Evolutionary conservation across 176 grass and related monocot genomes (phyloP).

Genomic region (Musa itinerans): DNA sequence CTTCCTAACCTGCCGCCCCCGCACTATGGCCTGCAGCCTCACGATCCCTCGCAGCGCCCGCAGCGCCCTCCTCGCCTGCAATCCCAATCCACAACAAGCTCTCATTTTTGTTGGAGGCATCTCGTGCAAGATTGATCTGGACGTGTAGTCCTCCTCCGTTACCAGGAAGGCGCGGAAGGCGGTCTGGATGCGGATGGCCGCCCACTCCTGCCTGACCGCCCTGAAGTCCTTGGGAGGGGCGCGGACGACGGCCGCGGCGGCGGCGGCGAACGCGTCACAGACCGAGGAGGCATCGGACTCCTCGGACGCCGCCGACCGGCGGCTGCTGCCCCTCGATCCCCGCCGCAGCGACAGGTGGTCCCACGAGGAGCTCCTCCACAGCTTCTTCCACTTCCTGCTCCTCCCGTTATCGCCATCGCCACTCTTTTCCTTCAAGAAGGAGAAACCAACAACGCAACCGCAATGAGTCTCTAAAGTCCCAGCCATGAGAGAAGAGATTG

Average conservation of each 20-base stretch:
- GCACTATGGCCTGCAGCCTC: too few relatives aligned
- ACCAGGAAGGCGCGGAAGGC: slow-evolving; percentile 18
- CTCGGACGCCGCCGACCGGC: neutral
- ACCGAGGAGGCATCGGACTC: neutral
- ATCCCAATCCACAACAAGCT: too few relatives aligned
- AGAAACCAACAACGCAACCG: neutral
- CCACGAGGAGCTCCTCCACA: slow-evolving; percentile 16
- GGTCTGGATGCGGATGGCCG: slow-evolving; percentile 15
- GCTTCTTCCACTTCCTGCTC: slow-evolving; percentile 17
- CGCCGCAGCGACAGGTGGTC: neutral
- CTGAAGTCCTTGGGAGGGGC: neutral
- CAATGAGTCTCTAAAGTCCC: neutral
- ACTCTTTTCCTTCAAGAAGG: neutral
- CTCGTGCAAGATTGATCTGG: too few relatives aligned
- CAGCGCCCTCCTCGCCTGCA: too few relatives aligned
- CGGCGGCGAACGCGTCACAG: neutral
- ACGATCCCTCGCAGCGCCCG: too few relatives aligned
- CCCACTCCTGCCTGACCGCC: slow-evolving; percentile 11
- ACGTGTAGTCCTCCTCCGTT: neutral
- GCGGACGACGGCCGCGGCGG: neutral
- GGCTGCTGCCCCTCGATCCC: neutral
- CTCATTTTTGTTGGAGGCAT: too few relatives aligned
- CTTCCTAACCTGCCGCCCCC: too few relatives aligned
- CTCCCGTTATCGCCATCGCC: neutral
- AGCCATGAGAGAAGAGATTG: neutral